Percentiles rank a stretch among this genome's conserved stretches.
These are phyloP conservation scores for Coffea eugenioides DNA, from an alignment of 257 asterid genomes.

Conservation along the genomic window DNA sequence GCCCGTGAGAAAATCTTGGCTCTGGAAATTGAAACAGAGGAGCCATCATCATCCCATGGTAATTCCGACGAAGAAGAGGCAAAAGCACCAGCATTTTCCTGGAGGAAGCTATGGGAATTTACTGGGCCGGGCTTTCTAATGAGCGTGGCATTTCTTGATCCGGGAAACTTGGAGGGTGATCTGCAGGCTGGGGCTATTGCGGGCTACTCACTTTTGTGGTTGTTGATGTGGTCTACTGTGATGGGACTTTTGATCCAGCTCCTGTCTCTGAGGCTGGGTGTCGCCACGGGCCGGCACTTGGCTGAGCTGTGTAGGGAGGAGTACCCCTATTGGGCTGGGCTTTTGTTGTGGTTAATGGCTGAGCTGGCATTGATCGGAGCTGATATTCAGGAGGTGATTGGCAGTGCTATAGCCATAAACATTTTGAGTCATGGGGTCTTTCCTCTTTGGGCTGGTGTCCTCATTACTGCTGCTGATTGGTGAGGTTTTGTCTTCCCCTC, in stretches of 20 bases:
- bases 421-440: constrained; percentile 73
- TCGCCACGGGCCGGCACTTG: constrained; percentile 86
- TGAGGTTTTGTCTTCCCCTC: no score
- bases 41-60: no score
- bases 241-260: constrained; percentile 91
- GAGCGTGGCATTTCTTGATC: constrained; percentile 93
- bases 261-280: constrained; percentile 74
- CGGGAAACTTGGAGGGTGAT: constrained; percentile 95
- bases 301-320: constrained; percentile 93
- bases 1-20: constrained; percentile 56
- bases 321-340: constrained; percentile 81
- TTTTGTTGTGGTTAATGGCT: constrained; percentile 85
- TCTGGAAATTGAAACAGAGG: constrained; percentile 48
- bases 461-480: constrained; percentile 60
- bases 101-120: constrained; percentile 70
- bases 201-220: constrained; percentile 84
- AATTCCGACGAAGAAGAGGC: constrained; percentile 26
- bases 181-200: constrained; percentile 98
- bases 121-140: constrained; percentile 94
- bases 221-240: constrained; percentile 82
- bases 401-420: constrained; percentile 92
- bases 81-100: constrained; percentile 65
- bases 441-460: constrained; percentile 87
- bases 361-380: constrained; percentile 93
- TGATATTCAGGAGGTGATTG: constrained; percentile 96